A percentile compares a stretch with the other conserved stretches of the same genome.
phyloP scores from a whole-genome alignment of 73 alveolate species.

The Paramecium pentaurelia region DNA sequence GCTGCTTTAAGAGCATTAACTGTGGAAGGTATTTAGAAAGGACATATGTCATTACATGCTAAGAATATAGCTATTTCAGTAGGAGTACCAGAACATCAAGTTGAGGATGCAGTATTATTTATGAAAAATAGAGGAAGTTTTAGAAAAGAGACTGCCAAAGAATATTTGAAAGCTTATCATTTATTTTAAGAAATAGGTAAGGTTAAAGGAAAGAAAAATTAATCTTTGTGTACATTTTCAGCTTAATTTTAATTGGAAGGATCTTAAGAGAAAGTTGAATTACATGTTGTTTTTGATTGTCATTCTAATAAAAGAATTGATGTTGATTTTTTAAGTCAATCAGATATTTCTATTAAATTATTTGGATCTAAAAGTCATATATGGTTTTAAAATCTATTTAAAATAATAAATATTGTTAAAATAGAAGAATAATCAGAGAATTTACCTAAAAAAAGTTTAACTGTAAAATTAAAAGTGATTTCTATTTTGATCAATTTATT shows the following conservation, averaged over 20 bases:
- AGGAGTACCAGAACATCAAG: conserved; percentile 86
- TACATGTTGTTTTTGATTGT: conserved; percentile 64
- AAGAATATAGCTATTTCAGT: conserved; percentile 93
- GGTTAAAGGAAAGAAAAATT: conserved; percentile 43
- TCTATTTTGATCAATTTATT: conserved; percentile 62
- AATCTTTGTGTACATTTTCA: conserved; percentile 79
- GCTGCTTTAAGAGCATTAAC: conserved; percentile 96
- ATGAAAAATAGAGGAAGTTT: conserved; percentile 88
- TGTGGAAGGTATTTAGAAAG: conserved; percentile 94
- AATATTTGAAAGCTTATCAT: conserved; percentile 83
- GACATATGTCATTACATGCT: conserved; percentile 98
- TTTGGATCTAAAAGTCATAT: conserved; percentile 64
- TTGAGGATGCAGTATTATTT: conserved; percentile 87
- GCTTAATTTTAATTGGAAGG: conserved; percentile 74
- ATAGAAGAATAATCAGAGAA: conserved; percentile 20
- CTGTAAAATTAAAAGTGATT: conserved; percentile 64
- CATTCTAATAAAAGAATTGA: conserved; percentile 56
- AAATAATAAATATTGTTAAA: conserved; percentile 57
- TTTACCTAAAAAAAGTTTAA: conserved; percentile 56
- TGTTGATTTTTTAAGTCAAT: conserved; percentile 23
- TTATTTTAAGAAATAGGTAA: conserved; percentile 64
- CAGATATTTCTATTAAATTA: conserved; percentile 5
- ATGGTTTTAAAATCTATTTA: conserved; percentile 69
- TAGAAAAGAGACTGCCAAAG: conserved; percentile 82
- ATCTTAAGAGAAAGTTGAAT: conserved; percentile 41